Percentiles rank a stretch among this genome's conserved stretches.
Evolutionary conservation across 2,329 filamentous ascomycete genomes (phyloP).

Genomic region (Emmonsiellopsis sp.): DNA sequence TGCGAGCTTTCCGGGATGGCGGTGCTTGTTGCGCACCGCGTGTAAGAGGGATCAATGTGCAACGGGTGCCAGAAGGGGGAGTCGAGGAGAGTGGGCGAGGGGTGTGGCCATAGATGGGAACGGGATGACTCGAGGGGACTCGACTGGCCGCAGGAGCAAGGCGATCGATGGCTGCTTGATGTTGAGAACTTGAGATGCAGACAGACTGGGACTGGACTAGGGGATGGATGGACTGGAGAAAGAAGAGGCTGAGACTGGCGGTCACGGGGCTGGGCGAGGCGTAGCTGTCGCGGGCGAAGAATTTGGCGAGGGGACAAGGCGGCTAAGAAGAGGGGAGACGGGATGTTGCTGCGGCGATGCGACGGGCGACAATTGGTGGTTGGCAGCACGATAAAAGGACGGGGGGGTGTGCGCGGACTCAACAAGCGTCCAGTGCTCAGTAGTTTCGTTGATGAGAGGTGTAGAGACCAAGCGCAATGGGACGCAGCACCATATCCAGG

Average conservation of each 20-base stretch:
- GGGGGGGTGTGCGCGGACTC: background rate
- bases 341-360: background rate
- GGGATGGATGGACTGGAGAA: background rate
- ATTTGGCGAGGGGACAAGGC: background rate
- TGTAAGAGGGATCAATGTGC: background rate
- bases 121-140: background rate
- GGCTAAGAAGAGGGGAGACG: background rate
- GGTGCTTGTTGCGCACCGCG: background rate
- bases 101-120: constrained; percentile 1
- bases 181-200: background rate
- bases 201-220: background rate
- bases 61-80: background rate
- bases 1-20: background rate
- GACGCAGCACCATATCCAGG: background rate
- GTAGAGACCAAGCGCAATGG: background rate
- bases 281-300: background rate
- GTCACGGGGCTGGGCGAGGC: background rate
- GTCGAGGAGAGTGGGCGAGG: background rate
- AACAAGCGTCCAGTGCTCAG: background rate
- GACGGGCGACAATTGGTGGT: background rate
- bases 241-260: background rate
- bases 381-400: background rate
- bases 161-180: too few species aligned
- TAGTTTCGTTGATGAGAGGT: constrained; percentile 1
- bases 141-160: too few species aligned